phyloP scores from a whole-genome alignment of 2,329 filamentous ascomycete genomes.

The Aureobasidium musti region DNA sequence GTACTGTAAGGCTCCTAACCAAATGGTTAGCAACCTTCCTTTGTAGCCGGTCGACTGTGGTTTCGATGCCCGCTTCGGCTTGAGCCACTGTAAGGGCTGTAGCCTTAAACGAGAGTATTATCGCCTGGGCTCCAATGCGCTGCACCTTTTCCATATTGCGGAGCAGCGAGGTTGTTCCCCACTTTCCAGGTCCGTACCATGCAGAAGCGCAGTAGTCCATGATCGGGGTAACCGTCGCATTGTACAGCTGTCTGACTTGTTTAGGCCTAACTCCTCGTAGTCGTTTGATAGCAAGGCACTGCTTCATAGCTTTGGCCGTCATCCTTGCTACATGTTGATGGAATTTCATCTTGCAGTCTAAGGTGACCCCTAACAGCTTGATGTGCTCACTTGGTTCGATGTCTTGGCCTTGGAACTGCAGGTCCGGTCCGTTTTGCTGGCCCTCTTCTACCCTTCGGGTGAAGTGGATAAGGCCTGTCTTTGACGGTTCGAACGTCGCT shows the following conservation, averaged over 20 bases:
- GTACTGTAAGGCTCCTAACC: not conserved
- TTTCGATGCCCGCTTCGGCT: not conserved
- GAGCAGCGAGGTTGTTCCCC: not conserved
- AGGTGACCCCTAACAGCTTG: not conserved
- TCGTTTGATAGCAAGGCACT: not conserved
- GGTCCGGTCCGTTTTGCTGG: no score
- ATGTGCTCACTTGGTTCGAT: not conserved
- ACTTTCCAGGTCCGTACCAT: not conserved
- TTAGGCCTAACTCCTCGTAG: not conserved
- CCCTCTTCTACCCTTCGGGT: no score
- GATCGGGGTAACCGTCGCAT: not conserved
- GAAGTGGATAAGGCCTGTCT: no score
- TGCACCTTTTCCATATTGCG: slow-evolving; percentile 8
- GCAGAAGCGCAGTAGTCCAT: not conserved
- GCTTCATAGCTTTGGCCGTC: not conserved
- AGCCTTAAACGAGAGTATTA: slow-evolving; percentile 6
- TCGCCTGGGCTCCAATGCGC: not conserved
- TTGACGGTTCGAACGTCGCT: no score
- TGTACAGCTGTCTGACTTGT: not conserved
- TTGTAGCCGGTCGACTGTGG: not conserved
- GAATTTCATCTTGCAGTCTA: not conserved
- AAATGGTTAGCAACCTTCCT: not conserved
- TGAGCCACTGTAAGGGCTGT: not conserved
- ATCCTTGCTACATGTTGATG: not conserved
- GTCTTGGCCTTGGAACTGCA: not conserved